Base-by-base conservation (phyloP, 192 early-diverging fungal species). In the Paraglomus brasilianum region DNA sequence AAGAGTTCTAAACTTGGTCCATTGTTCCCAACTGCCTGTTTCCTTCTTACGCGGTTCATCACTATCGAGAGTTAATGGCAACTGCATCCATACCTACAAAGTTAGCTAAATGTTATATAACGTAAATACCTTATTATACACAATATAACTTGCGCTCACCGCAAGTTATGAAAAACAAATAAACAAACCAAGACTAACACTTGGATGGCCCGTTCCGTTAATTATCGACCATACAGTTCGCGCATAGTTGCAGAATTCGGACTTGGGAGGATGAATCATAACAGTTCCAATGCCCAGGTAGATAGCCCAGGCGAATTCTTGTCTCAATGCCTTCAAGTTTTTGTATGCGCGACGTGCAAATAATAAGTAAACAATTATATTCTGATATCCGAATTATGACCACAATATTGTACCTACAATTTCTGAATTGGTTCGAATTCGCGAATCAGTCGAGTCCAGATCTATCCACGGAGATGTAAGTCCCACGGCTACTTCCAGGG, bases 1-100 rank as follows among this genome's bases (percentile, higher is more conserved):
- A 60, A 95, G 77, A 41, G 81, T 83, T 15, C 89, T 81, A n/a
- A 97, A 53, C 15, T 74, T 71, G 65, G 93, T 95, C 95, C 95
- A 98, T 39, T 73, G 68, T 52, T 80, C 68, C 96, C 96, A 98
- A 8, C 15, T 76, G 19, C 68, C 72, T 47, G 72, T 75, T 0
- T 74, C 78, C 19, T 75, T 71, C 9, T 66, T 56, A 36, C 72
- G 66, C 0, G 50, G 19, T 10, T 72, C 22, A 44, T 65, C 38
- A 6, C 50, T 45, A 14, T 72, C 73, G 47, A 71, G 71, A 1
- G 62, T 46, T 15, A 85, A 36, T 4, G 79, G 80, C 11, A 91
- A 75, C 14, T 82, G 81, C 21, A 88, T 81, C 72, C 78, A 78
- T 71, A 82, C 45, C 78, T 73, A 81, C 19, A 59, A 75, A 70